Evolutionary conservation across 225 moss, liverwort and hornwort species (phyloP), one percentile per base, ranked within the genome.

Genomic region (Thuidium tamariscinum): DNA sequence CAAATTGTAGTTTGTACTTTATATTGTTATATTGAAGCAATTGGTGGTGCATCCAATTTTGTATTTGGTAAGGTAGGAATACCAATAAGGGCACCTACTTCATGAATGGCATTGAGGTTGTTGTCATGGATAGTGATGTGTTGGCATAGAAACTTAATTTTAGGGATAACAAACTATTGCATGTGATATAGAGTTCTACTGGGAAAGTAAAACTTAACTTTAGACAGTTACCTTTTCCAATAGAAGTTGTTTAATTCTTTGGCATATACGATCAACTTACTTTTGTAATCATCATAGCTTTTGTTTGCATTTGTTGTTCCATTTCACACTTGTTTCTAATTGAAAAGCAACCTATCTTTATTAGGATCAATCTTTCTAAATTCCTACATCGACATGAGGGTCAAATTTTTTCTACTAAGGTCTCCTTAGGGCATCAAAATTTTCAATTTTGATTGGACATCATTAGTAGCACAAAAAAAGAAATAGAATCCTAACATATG

Each of bases 311-410:
- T 73, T 48, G 11, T 48, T 73, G 32, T 30, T 74, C 0, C 0
- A 51, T 0, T 20, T 0, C 1, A 32, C 49, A 2, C 0, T 22
- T 74, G 0, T 49, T 74, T 2, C 7, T 0, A 0, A 0, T 1
- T 0, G 0, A 4, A 49, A 49, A 3, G 8, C 21, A 74, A 34
- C 2, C 2, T 22, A 34, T 16, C 34, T 4, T 12, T 0, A 34
- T 12, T 0, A 34, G 0, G 13, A 51, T 34, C 51, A 74, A 5
- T 23, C 21, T 23, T 36, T 52, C 0, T 0, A 0, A 4, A 0
- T 34, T 34, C 7, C 1, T 17, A 51, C 5, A 51, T 21, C 13
- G 0, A 12, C 21, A 0, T 13, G 7, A 4, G 1, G 1, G 2
- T 44, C 3, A 4, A 21, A 51, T 13, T 30, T 74, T 0, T 4